Base-by-base conservation (phyloP, 2,329 filamentous ascomycete species). In the Phialophora expanda region DNA sequence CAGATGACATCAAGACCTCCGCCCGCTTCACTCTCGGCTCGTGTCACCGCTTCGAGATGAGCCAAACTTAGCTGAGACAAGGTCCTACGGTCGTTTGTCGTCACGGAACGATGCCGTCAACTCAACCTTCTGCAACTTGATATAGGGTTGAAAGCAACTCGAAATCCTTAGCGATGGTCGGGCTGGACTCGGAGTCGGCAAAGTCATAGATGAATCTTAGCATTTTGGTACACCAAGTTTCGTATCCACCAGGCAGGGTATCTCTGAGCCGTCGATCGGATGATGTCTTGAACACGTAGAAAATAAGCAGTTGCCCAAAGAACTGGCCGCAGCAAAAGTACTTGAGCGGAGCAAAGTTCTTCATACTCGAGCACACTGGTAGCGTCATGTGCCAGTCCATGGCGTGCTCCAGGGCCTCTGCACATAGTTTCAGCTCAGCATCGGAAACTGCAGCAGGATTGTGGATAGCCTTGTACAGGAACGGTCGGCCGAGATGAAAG, bases 221-320 rank as follows among this genome's bases (percentile, higher is more conserved):
- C 77, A 80, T 80, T 64, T 77, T 78, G 22, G 74, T 73, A 38
- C 76, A 78, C 78, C 78, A 80, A 5, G 74, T 73, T 55, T 80
- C 77, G 76, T 77, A 79, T 58, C 76, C 78, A 0, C 62, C n/a
- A 0, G 78, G 78, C 6, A 80, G 66, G 0, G 75, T 75, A 24
- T 76, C 74, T 2, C 77, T 74, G 3, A 80, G 67, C 7, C 76
- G 74, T 0, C 71, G 32, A 64, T 77, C 74, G 0, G 76, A 71
- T 3, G 78, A 79, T 51, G 78, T 75, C 2, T 77, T 74, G 56
- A 80, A 78, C 58, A 77, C 78, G 64, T 79, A 77, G 66, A 80
- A 80, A 26, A 80, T 74, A 34, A 80, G 74, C 28, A 80, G 72
- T 66, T 80, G 78, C 22, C 78, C 78, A 66, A 80, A 80, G 69